A percentile compares a stretch with the other conserved stretches of the same genome.
phyloP scores from a whole-genome alignment of 768 basidiomycete species.

The Pleurotus djamor region DNA sequence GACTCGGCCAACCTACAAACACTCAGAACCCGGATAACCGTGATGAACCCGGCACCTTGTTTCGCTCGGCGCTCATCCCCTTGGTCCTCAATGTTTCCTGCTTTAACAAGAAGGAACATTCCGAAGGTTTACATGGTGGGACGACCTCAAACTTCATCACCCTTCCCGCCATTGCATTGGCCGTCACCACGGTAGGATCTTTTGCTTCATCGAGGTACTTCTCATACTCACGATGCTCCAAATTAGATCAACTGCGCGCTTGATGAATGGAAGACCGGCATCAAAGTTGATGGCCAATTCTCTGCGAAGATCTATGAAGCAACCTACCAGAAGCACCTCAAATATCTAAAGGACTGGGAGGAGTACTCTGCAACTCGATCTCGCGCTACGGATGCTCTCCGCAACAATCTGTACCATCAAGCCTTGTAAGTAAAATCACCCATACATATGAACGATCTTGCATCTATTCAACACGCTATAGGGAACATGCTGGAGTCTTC shows the following conservation, averaged over 20 bases:
- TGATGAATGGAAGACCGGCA: not conserved
- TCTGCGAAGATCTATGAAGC: not conserved
- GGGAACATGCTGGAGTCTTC: not conserved
- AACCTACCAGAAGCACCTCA: not conserved
- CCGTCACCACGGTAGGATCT: not conserved
- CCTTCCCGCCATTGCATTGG: not conserved
- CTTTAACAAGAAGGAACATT: not conserved
- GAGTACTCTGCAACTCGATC: not conserved
- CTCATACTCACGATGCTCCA: not conserved
- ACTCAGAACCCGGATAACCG: not conserved
- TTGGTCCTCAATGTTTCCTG: not conserved
- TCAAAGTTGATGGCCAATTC: not conserved
- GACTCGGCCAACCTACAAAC: not conserved
- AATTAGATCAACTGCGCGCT: not conserved
- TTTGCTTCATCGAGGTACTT: not conserved
- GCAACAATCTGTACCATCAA: not conserved
- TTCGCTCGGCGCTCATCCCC: not conserved
- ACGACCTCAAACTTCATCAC: not conserved
- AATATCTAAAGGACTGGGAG: not conserved
- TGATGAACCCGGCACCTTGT: not conserved
- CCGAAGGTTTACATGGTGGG: not conserved
- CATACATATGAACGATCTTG: not conserved
- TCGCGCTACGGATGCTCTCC: not conserved
- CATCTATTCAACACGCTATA: not conserved
- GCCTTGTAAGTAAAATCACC: not conserved